These are phyloP conservation scores for Pestalotiopsis sp. DNA, from an alignment of 2,329 filamentous ascomycete genomes.

Conservation along the genomic window DNA sequence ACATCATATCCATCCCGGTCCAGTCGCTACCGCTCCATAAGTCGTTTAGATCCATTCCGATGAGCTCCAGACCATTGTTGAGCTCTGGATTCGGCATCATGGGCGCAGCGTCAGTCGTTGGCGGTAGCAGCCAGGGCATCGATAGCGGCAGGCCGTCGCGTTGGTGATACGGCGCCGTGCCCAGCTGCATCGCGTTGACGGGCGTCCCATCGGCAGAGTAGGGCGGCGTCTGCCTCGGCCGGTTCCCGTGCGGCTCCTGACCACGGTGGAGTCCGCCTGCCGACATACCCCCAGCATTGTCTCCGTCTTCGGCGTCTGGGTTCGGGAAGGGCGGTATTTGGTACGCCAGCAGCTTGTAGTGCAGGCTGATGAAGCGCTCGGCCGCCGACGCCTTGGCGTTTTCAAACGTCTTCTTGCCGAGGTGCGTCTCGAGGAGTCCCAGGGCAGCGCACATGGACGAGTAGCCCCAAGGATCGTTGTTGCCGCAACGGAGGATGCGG, in stretches of 20 bases:
- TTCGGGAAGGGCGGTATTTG: conserved; percentile 48
- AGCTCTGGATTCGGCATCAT: conserved; percentile 52
- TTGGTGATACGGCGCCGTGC: conserved; percentile 21
- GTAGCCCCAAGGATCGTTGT: conserved; percentile 67
- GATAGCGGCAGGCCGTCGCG: conserved; percentile 28
- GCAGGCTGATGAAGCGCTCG: conserved; percentile 60
- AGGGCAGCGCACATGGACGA: conserved; percentile 64
- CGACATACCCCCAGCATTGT: conserved; percentile 21
- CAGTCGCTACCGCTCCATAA: conserved; percentile 51
- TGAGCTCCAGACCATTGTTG: conserved; percentile 46
- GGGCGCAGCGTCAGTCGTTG: conserved; percentile 29
- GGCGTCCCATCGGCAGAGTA: conserved; percentile 36
- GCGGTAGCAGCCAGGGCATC: conserved; percentile 36
- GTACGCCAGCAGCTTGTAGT: conserved; percentile 58
- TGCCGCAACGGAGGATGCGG: conserved; percentile 61
- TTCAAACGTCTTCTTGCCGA: conserved; percentile 59
- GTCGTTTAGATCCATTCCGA: conserved; percentile 57
- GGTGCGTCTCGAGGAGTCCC: conserved; percentile 60
- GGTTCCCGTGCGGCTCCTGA: conserved; percentile 13
- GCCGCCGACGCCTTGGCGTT: conserved; percentile 61
- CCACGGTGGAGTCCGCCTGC: background rate
- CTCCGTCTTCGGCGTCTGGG: conserved; percentile 19
- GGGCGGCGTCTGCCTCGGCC: conserved; percentile 40
- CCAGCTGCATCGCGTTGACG: conserved; percentile 20
- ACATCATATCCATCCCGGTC: conserved; percentile 21